Evolutionary conservation across 2,329 filamentous ascomycete genomes (phyloP).

Genomic region (Dothideomycetes sp.): DNA sequence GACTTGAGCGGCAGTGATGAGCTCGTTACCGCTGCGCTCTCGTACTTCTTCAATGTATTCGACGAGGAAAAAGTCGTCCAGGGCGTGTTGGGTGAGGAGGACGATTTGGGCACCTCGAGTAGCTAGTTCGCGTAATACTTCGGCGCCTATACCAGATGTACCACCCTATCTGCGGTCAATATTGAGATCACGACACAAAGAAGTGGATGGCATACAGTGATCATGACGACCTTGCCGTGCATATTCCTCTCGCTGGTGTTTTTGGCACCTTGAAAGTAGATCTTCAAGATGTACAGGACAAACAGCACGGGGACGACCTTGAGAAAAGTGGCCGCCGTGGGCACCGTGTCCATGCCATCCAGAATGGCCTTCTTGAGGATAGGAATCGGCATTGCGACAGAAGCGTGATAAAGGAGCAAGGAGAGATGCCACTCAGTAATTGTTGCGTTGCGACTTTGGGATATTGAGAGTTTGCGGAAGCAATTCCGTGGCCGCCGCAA

Average conservation of each 20-base stretch:
- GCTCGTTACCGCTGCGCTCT: slow-evolving; percentile 62
- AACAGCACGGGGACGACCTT: slow-evolving; percentile 44
- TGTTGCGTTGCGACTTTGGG: not conserved
- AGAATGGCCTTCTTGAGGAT: slow-evolving; percentile 45
- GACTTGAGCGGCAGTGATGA: slow-evolving; percentile 93
- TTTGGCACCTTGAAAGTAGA: slow-evolving; percentile 64
- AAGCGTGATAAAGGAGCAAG: not conserved
- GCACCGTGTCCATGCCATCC: slow-evolving; percentile 45
- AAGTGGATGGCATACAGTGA: slow-evolving; percentile 53
- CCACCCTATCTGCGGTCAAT: slow-evolving; percentile 54
- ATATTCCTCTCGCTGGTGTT: slow-evolving; percentile 74
- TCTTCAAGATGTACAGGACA: slow-evolving; percentile 54
- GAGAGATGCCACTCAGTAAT: not conserved
- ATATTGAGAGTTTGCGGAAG: not conserved
- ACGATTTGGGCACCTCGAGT: slow-evolving; percentile 79
- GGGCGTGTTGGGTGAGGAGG: slow-evolving; percentile 73
- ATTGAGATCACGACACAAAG: slow-evolving; percentile 16
- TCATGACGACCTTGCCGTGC: slow-evolving; percentile 87
- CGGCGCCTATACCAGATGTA: slow-evolving; percentile 83
- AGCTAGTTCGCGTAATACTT: slow-evolving; percentile 65
- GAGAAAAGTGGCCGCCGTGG: slow-evolving; percentile 30
- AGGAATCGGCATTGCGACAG: slow-evolving; percentile 50
- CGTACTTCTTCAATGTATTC: slow-evolving; percentile 90
- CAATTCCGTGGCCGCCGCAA: slow-evolving; percentile 3
- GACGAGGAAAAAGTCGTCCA: slow-evolving; percentile 77